A percentile compares a stretch with the other conserved stretches of the same genome.
Evolutionary conservation across 495 filamentous ascomycete genomes (phyloP).

Genomic region (Aspergillus ostianus): DNA sequence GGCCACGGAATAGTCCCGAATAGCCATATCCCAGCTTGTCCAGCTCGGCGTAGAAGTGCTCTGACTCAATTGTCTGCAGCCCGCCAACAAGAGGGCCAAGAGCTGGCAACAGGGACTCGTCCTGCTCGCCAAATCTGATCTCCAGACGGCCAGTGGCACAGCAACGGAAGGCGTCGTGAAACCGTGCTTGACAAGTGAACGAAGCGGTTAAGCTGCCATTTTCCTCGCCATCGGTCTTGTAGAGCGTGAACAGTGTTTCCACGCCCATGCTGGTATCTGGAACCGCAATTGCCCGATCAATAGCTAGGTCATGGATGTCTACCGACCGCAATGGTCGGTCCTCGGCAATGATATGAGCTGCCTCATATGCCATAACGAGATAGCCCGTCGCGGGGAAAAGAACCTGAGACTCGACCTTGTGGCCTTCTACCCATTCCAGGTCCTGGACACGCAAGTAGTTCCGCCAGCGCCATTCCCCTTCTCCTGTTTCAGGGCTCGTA

Average conservation of each 20-base stretch:
- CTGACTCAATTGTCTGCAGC: background rate
- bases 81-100: background rate
- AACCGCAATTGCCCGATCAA: background rate
- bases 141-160: background rate
- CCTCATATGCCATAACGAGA: background rate
- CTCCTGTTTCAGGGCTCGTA: background rate
- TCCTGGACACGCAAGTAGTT: background rate
- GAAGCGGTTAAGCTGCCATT: background rate
- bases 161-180: background rate
- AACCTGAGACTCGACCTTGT: background rate
- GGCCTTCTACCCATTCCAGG: background rate
- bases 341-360: background rate
- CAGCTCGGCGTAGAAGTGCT: background rate
- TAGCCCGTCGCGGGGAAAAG: background rate
- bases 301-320: background rate
- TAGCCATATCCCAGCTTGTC: background rate
- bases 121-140: background rate
- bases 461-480: background rate
- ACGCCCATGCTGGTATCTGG: background rate
- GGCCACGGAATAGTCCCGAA: background rate
- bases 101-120: background rate
- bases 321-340: background rate
- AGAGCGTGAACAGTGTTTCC: background rate
- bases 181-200: background rate
- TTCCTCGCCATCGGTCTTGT: background rate